Conservation (phyloP, 768 basidiomycete genomes). For the Paxillus involutus region DNA sequence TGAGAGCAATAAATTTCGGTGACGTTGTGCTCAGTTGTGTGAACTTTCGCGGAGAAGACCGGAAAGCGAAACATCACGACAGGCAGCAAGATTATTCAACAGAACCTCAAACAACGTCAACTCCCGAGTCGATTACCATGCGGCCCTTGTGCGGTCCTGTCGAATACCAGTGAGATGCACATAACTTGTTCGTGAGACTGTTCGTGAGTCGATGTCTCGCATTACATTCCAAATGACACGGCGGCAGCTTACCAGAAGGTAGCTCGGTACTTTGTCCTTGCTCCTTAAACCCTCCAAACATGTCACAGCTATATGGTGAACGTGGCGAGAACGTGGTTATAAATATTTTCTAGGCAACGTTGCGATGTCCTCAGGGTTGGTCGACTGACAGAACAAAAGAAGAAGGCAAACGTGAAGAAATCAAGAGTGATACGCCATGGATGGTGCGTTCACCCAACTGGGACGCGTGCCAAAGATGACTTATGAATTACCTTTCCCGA, state of each 20-base stretch:
- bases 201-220: too few relatives aligned
- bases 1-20: slow-evolving; percentile 22
- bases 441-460: slow-evolving; percentile 22
- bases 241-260: too few relatives aligned
- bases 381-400: background rate
- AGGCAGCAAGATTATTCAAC: too few relatives aligned
- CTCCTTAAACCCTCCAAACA: background rate
- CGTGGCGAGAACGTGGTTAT: background rate
- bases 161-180: too few relatives aligned
- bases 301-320: background rate
- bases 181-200: too few relatives aligned
- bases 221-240: too few relatives aligned
- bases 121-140: too few relatives aligned
- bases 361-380: background rate
- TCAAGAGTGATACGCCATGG: slow-evolving; percentile 25
- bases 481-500: background rate
- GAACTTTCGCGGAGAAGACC: slow-evolving; percentile 30
- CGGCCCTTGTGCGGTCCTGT: too few relatives aligned
- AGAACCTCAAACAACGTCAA: too few relatives aligned
- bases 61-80: slow-evolving; percentile 6
- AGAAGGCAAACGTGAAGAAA: background rate
- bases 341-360: background rate
- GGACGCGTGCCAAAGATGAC: background rate
- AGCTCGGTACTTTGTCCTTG: too few relatives aligned
- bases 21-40: slow-evolving; percentile 26